Evolutionary conservation across 202 grass and related monocot species (phyloP).

Genomic region (Schoenoplectus triqueter): DNA sequence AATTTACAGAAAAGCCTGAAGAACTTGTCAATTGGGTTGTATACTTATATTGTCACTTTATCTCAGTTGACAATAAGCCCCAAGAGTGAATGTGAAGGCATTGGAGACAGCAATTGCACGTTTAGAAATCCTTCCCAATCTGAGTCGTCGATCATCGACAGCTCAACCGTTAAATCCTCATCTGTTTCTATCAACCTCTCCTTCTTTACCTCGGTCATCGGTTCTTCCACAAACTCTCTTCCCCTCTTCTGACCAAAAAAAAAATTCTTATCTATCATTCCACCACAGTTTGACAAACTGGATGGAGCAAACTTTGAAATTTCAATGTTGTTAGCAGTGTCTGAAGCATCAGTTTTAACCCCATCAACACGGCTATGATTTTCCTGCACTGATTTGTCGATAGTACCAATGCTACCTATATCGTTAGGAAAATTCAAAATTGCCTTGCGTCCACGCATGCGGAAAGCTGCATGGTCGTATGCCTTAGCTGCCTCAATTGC

Average conservation of each 20-base stretch:
- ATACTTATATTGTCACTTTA: slow-evolving; percentile 2
- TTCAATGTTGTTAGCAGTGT: slow-evolving; percentile 30
- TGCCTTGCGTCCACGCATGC: slow-evolving; percentile 82
- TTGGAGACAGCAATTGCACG: slow-evolving; percentile 56
- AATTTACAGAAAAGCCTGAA: slow-evolving; percentile 20
- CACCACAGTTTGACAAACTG: background rate
- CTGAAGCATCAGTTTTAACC: background rate
- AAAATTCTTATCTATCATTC: slow-evolving; percentile 30
- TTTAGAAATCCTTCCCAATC: slow-evolving; percentile 59
- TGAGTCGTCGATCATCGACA: slow-evolving; percentile 41
- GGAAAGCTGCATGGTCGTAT: slow-evolving; percentile 89
- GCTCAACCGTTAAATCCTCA: slow-evolving; percentile 32
- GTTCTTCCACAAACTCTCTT: slow-evolving; percentile 42
- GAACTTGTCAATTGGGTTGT: background rate
- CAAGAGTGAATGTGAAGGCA: slow-evolving; percentile 58
- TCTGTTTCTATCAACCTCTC: slow-evolving; percentile 45
- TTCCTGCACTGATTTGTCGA: slow-evolving; percentile 12
- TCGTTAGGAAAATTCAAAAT: slow-evolving; percentile 99
- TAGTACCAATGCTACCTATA: slow-evolving; percentile 50
- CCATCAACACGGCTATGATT: background rate
- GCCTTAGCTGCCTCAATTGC: slow-evolving; percentile 88
- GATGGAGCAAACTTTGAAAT: slow-evolving; percentile 26
- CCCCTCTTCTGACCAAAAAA: slow-evolving; percentile 36
- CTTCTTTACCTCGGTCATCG: slow-evolving; percentile 32
- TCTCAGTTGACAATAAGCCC: slow-evolving; percentile 37